Conservation (phyloP, 1,139 yeast species). For the Candida pseudoviswanathii region DNA sequence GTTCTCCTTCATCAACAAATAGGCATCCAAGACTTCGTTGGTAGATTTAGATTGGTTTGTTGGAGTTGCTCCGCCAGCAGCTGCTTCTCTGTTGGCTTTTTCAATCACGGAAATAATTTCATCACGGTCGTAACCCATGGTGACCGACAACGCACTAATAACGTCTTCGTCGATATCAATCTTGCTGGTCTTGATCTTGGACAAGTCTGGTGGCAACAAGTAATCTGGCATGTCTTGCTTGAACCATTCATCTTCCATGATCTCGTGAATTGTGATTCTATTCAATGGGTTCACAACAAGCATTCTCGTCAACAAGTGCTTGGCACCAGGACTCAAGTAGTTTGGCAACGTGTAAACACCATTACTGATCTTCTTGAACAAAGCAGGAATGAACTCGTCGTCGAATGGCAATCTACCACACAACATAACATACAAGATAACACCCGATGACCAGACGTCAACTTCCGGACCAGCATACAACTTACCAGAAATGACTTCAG, state of each 20-base stretch:
- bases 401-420: constrained; percentile 98
- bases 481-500: constrained; percentile 95
- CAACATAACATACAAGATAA: constrained; percentile 91
- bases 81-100: constrained; percentile 43
- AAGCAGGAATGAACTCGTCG: constrained; percentile 95
- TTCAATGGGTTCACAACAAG: constrained; percentile 94
- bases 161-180: constrained; percentile 75
- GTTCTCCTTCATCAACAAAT: constrained; percentile 84
- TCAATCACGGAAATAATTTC: constrained; percentile 78
- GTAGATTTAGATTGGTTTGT: constrained; percentile 25
- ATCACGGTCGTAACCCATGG: constrained; percentile 92
- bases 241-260: constrained; percentile 97
- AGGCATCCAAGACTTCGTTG: constrained; percentile 90
- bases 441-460: constrained; percentile 99
- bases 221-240: constrained; percentile 81
- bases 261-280: constrained; percentile 91
- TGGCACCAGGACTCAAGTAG: constrained; percentile 85
- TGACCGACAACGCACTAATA: constrained; percentile 72
- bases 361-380: constrained; percentile 90
- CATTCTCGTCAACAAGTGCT: constrained; percentile 85
- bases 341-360: constrained; percentile 95
- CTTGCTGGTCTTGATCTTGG: constrained; percentile 42
- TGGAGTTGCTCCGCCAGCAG: constrained; percentile 17
- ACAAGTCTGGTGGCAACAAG: constrained; percentile 68
- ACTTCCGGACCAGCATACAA: constrained; percentile 98